A percentile compares a stretch with the other conserved stretches of the same genome.
Evolutionary conservation across 129 eudicot genomes (phyloP).

Genomic region (Flaveria sonorensis): DNA sequence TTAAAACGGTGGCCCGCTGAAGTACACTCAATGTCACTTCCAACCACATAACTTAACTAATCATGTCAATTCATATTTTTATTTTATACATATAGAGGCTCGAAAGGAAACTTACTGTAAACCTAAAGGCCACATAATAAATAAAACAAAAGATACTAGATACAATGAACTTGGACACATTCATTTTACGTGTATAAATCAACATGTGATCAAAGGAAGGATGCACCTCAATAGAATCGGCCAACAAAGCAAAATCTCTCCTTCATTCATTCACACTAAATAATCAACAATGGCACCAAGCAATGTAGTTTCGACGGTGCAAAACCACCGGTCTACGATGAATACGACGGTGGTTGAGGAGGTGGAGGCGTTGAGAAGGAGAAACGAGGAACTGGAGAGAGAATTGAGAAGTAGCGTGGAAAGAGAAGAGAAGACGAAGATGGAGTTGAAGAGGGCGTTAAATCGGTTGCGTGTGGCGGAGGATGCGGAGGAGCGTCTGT

Average conservation of each 20-base stretch:
- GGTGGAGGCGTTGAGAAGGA: constrained; percentile 48
- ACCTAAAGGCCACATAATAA: neutral
- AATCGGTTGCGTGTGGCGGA: constrained; percentile 68
- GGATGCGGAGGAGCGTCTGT: constrained; percentile 90
- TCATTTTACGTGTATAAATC: constrained; percentile 19
- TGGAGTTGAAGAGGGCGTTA: constrained; percentile 43
- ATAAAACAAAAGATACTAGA: neutral
- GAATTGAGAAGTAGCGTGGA: constrained; percentile 52
- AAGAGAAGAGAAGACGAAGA: constrained; percentile 74
- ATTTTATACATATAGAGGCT: neutral
- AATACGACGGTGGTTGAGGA: constrained; percentile 4
- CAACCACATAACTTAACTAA: neutral
- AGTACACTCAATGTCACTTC: neutral
- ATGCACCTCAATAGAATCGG: neutral
- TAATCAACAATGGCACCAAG: constrained; percentile 19
- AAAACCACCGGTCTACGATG: neutral
- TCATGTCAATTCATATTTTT: neutral
- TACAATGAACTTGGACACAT: constrained; percentile 38
- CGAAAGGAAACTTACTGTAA: neutral
- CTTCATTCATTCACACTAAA: neutral
- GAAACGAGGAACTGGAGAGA: constrained; percentile 77
- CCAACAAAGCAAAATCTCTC: constrained; percentile 6
- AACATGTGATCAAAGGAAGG: neutral
- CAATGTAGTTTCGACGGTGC: constrained; percentile 11
- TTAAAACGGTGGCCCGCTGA: too few species aligned